Evolutionary conservation across 2,329 filamentous ascomycete species (phyloP), one percentile per base, ranked within the genome.

Genomic region (Phyllosticta ampelicida): DNA sequence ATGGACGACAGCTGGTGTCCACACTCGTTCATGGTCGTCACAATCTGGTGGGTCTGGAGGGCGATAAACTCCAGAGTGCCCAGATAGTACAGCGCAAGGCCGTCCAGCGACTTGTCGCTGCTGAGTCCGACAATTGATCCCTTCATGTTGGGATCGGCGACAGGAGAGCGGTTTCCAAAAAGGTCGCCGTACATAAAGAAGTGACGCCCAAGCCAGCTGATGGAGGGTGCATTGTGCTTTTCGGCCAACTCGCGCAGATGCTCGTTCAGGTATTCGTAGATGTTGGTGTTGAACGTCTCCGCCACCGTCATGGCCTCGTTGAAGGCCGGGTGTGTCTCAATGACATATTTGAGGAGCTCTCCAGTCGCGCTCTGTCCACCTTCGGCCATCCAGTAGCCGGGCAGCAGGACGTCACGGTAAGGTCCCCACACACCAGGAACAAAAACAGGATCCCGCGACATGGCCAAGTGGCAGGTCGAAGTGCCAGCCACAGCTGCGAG

Each of bases 101-200:
- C 87, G 68, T 96, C 89, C 53, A 94, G 81, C 65, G 84, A 88
- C 73, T 89, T 91, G 75, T 97, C 92, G 65, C 84, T 89, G 68
- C 86, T 89, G 60, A 99, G 78, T 18, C 94, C 94, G 62, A 96
- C 85, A 62, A 96, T 83, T 6, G 89, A 85, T 23, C 94, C 94
- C 64, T 87, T 87, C 94, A 99, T 99, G 74, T 85, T 87, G 23
- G 92, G 80, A 68, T 99, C 91, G 3, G 94, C 92, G 60, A 99
- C 82, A 1, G 94, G 94, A 19, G 90, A 96, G 48, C 94, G 86
- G 76, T 99, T 99, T 61, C 94, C 94, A 81, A 95, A 97, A 3
- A 97, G 80, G 69, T 99, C 94, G 62, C 94, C 94, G 72, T 99
- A 99, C 78, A 99, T 95, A 83, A 99, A 99, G 76, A 95, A 87